Evolutionary conservation across 495 filamentous ascomycete species (phyloP).

Genomic region (Penicillium goetzii): DNA sequence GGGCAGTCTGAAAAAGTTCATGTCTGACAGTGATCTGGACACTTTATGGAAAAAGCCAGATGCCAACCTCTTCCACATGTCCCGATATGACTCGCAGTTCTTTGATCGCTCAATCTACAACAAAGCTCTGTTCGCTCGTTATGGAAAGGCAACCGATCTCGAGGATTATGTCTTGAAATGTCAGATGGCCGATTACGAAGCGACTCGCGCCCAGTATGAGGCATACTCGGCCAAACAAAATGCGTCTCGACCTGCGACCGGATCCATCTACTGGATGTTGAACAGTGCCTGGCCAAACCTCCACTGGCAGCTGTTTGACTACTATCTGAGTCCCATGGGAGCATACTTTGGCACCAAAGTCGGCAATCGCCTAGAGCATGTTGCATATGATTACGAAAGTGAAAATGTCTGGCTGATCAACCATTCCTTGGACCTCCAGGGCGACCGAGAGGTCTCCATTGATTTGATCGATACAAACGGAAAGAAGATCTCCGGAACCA

Average conservation of each 20-base stretch:
- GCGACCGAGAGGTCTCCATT: constrained; percentile 47
- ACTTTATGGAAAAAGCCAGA: constrained; percentile 59
- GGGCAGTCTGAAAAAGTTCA: constrained; percentile 56
- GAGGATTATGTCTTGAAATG: constrained; percentile 59
- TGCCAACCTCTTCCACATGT: constrained; percentile 64
- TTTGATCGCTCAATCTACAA: constrained; percentile 61
- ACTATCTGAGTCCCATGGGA: constrained; percentile 61
- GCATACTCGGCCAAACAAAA: constrained; percentile 56
- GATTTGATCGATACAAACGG: constrained; percentile 56
- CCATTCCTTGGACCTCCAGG: constrained; percentile 47
- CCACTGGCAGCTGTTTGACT: constrained; percentile 70
- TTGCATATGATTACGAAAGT: constrained; percentile 56
- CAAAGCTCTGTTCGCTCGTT: constrained; percentile 53
- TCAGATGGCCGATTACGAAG: constrained; percentile 67
- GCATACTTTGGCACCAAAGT: constrained; percentile 64
- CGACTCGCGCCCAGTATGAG: constrained; percentile 63
- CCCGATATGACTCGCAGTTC: constrained; percentile 55
- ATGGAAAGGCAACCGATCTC: constrained; percentile 54
- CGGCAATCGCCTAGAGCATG: constrained; percentile 56
- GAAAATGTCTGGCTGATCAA: constrained; percentile 59
- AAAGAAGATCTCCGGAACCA: constrained; percentile 36
- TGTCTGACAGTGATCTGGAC: constrained; percentile 52
- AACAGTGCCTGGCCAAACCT: constrained; percentile 67
- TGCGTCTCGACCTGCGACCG: constrained; percentile 57
- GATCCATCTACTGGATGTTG: constrained; percentile 71